Evolutionary conservation across 257 asterid species (phyloP), one percentile per base, ranked within the genome.

Genomic region (Solanum virginianum): DNA sequence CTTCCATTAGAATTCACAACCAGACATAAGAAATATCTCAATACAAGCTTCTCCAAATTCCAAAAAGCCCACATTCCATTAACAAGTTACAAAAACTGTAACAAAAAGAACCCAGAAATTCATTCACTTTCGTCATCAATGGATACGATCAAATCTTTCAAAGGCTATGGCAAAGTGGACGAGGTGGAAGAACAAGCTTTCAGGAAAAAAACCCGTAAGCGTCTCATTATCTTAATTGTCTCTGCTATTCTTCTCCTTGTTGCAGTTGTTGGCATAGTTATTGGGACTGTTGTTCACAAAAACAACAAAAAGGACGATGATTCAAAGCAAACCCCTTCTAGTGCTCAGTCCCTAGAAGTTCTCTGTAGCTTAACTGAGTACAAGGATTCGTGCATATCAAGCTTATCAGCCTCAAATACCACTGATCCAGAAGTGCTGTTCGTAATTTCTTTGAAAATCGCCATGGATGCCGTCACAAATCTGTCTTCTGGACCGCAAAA

Each of bases 141-240:
- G 98, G 94, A 95, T 47, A 74, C 94, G 8, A 89, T 90, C 41
- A 89, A 91, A 43, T 95, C 99, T 65, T 93, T 95, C 91, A 92
- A 92, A 84, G 97, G 95, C 85, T 95, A 94, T 80, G 98, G 97
- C 68, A 95, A 92, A 63, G 99, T 93, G 7, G 98, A 94, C 85
- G 92, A 88, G 18, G 71, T 49, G 0, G 95, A 92, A 81, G 92
- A 92, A 74, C 90, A 90, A 14, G 93, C 93, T 6, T 94, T 90
- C 93, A 83, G 82, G 17, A 83, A 89, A 47, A 96, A 93, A 86
- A 91, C 92, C 47, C 94, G 98, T 5, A 92, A 88, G 81, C 93
- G 94, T 9, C 11, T 88, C 2, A 85, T 96, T 80, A 87, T 93
- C 59, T 39, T 96, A n/a, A 77, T 84, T 14, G 71, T 92, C 22